Evolutionary conservation across 1,284 basidiomycete genomes (phyloP).

Genomic region (Pseudozyma sp.): DNA sequence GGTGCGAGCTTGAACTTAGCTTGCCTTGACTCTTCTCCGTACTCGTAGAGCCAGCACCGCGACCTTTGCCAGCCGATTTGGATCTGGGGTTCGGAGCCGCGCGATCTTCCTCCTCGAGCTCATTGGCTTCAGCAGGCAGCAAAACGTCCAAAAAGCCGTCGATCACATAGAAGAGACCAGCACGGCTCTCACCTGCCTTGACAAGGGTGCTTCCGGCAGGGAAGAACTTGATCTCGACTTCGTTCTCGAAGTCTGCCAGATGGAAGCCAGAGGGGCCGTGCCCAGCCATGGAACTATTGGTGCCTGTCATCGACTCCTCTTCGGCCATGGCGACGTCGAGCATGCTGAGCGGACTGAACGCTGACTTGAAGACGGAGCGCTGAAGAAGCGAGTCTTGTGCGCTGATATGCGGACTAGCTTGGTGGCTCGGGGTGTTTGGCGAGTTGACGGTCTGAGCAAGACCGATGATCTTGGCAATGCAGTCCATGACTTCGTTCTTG

Average conservation of each 20-base stretch:
- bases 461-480: conserved; percentile 96
- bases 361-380: conserved; percentile 75
- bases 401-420: conserved; percentile 61
- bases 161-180: conserved; percentile 96
- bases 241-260: conserved; percentile 81
- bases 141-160: conserved; percentile 95
- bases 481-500: conserved; percentile 92
- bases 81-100: conserved; percentile 10
- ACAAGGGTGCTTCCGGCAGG: conserved; percentile 86
- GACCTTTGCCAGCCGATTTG: background rate
- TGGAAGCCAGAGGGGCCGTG: conserved; percentile 42
- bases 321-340: conserved; percentile 70
- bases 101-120: conserved; percentile 66
- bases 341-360: conserved; percentile 85
- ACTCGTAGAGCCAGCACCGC: background rate
- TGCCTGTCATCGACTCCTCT: conserved; percentile 57
- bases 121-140: conserved; percentile 73
- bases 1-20: conserved; percentile 9
- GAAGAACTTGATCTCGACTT: conserved; percentile 95
- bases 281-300: conserved; percentile 49
- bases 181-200: conserved; percentile 88
- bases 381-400: conserved; percentile 48
- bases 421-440: conserved; percentile 66
- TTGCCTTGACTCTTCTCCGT: background rate
- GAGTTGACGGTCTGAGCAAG: conserved; percentile 78